Percentiles rank a stretch among this genome's conserved stretches.
Conservation (phyloP, 176 grass and related monocot species). For the Oryza longistaminata region DNA sequence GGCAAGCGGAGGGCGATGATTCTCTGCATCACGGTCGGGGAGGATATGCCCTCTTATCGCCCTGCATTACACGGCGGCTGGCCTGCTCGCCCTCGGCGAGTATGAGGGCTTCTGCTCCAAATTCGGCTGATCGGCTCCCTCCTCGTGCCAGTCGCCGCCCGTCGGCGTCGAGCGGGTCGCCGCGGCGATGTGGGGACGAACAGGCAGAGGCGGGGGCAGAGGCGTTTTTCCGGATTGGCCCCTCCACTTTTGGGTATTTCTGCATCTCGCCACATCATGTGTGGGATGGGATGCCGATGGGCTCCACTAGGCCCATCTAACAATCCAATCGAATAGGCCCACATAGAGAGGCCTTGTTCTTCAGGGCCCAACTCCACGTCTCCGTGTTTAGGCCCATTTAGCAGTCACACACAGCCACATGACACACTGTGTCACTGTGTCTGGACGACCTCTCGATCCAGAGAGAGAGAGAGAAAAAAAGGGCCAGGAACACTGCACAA, state of each 20-base stretch:
- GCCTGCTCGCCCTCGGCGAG: neutral
- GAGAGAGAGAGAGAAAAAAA: neutral
- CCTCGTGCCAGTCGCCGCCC: neutral
- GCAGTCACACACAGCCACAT: too few relatives aligned
- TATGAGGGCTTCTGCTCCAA: too few relatives aligned
- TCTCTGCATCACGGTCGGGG: neutral
- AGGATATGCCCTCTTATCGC: neutral
- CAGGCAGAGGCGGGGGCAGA: neutral
- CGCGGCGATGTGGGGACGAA: neutral
- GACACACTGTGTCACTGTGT: too few relatives aligned
- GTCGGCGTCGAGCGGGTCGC: neutral
- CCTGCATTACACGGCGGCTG: slow-evolving; percentile 9
- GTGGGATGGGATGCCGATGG: neutral
- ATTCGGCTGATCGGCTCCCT: neutral
- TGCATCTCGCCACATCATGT: neutral
- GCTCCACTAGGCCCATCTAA: neutral
- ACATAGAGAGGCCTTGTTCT: neutral
- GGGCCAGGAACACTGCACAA: neutral
- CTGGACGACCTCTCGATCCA: neutral
- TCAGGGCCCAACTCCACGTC: too few relatives aligned
- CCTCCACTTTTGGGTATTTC: neutral
- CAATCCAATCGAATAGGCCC: neutral
- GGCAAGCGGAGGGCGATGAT: neutral
- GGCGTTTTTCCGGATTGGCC: neutral
- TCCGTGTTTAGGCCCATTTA: too few relatives aligned